Percentiles rank a stretch among this genome's conserved stretches.
Conservation (phyloP, 192 early-diverging fungal genomes). For the Gamsiella multidivaricata region DNA sequence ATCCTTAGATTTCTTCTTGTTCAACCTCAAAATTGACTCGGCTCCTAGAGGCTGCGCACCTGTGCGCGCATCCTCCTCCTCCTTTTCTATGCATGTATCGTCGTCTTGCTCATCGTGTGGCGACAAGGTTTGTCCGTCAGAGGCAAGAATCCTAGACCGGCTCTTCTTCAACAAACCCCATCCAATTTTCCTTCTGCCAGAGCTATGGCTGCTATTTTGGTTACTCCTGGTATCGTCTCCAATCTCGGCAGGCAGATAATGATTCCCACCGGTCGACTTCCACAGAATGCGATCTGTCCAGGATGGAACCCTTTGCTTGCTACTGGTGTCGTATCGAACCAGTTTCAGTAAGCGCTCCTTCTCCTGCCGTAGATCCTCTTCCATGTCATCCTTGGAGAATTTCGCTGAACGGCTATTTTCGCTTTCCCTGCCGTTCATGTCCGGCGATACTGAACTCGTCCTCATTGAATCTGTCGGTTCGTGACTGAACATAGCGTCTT, state of each 20-base stretch:
- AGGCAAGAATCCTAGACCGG: not conserved
- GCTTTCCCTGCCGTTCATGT: too few relatives aligned
- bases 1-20: conserved; percentile 9
- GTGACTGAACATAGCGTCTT: too few relatives aligned
- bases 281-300: conserved; percentile 65
- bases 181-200: not conserved
- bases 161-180: conserved; percentile 40
- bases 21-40: conserved; percentile 6
- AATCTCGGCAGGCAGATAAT: conserved; percentile 38
- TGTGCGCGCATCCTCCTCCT: not conserved
- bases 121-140: not conserved
- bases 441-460: too few relatives aligned
- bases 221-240: conserved; percentile 35
- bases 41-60: not conserved
- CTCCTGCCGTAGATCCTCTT: not conserved
- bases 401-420: too few relatives aligned
- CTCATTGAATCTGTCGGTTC: not conserved
- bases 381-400: not conserved
- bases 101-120: not conserved
- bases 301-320: conserved; percentile 60
- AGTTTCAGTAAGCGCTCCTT: not conserved
- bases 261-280: conserved; percentile 47
- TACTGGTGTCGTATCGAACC: conserved; percentile 54
- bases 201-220: not conserved
- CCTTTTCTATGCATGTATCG: not conserved